Base-by-base conservation (phyloP, 805 yeast species). In the Ogataea dorogensis region DNA sequence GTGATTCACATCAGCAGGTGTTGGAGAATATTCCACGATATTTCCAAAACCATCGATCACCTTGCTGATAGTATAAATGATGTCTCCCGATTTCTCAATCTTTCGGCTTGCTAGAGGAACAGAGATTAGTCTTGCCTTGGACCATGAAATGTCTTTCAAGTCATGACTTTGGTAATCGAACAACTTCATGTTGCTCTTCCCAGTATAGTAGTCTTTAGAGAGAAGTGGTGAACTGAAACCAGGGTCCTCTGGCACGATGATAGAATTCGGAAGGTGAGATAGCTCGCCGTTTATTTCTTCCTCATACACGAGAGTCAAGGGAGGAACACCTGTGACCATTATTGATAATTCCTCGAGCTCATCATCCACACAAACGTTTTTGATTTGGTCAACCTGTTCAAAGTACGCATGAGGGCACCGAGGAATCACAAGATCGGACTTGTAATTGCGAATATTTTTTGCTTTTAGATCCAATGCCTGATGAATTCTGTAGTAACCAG, bases 401-500 rank as follows among this genome's bases (percentile, higher is more conserved):
- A 87, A 72, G 14, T 67, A 59, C 0, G 86, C 95, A 3, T 64
- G 65, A 1, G 98, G 98, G 58, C 98, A 91, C 27, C 68, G 57
- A 3, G 94, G 79, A 7, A 93, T 68, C 13, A 82, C 53, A 22
- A 87, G 67, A 33, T 78, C 81, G 1, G 83, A 74, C 42, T 72
- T 75, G 44, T 68, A 73, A 2, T 79, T 67, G 49, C 85, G 73
- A 21, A 83, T 64, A 28, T 75, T 75, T 37, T 79, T 79, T 1
- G 70, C 59, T 19, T 64, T 60, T 18, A 54, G 49, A 55, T 93
- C 98, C 2, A 71, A 54, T 5, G 89, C 93, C 36, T 74, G 71
- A 17, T 63, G 66, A 3, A 93, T 70, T 40, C 74, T 76, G 59
- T 93, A 93, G n/a, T 73, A 66, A 1, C 98, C 99, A 0, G 93